A percentile compares a stretch with the other conserved stretches of the same genome.
Evolutionary conservation across 2,329 filamentous ascomycete genomes (phyloP).

Genomic region (Colletotrichum eremochloae): DNA sequence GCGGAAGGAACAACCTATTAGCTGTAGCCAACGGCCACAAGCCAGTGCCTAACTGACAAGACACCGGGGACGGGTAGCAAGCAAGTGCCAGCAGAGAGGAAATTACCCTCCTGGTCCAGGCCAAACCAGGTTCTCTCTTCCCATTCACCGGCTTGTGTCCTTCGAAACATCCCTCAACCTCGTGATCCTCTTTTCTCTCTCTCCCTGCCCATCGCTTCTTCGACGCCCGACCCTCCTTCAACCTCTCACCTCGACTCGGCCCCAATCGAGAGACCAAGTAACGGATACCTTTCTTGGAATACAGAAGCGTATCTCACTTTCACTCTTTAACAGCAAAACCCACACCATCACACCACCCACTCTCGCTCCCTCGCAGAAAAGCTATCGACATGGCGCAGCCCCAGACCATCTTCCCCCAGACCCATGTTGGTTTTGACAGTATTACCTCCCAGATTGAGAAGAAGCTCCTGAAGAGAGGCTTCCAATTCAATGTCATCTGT

Average conservation of each 20-base stretch:
- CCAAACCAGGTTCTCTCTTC: constrained; percentile 13
- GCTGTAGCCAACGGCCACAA: constrained; percentile 39
- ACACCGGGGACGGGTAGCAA: constrained; percentile 36
- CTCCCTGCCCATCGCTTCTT: constrained; percentile 38
- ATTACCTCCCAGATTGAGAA: constrained; percentile 99
- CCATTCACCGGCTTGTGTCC: constrained; percentile 42
- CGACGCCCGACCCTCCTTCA: constrained; percentile 33
- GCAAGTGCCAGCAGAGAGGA: constrained; percentile 52
- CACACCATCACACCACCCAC: constrained; percentile 49
- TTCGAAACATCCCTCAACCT: constrained; percentile 43
- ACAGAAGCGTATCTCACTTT: constrained; percentile 46
- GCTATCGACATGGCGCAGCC: constrained; percentile 65
- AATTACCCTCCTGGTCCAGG: constrained; percentile 52
- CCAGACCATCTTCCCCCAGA: constrained; percentile 86
- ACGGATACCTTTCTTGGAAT: constrained; percentile 53
- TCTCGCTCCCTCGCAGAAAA: constrained; percentile 48
- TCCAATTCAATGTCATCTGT: constrained; percentile 99
- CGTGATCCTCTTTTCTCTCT: constrained; percentile 30
- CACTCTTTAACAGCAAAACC: constrained; percentile 48
- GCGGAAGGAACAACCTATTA: constrained; percentile 50
- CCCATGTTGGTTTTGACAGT: constrained; percentile 99
- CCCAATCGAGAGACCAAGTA: constrained; percentile 42
- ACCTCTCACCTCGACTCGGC: constrained; percentile 45
- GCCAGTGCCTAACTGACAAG: constrained; percentile 39
- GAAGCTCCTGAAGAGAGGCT: constrained; percentile 99